Conservation (phyloP, 305 asterid genomes). For the Solanum hybrid region DNA sequence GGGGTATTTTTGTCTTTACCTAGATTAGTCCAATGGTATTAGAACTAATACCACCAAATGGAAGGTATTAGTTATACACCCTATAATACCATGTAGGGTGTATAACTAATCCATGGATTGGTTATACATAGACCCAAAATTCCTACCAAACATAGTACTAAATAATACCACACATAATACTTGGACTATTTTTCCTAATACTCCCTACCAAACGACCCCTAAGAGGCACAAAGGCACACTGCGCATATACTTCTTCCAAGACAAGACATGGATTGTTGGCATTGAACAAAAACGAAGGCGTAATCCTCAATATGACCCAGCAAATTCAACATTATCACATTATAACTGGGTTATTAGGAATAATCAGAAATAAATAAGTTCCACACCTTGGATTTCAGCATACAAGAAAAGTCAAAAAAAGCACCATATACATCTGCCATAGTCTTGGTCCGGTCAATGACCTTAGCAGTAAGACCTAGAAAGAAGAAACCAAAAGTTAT, state of each 20-base stretch:
- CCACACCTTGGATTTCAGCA: slow-evolving; percentile 77
- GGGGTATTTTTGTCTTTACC: no score
- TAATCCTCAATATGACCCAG: neutral
- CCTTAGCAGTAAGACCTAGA: slow-evolving; percentile 82
- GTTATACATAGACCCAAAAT: no score
- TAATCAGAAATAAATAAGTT: slow-evolving; percentile 3
- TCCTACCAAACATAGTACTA: no score
- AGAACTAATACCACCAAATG: no score
- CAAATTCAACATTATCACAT: neutral
- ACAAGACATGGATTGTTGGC: neutral
- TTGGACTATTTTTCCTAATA: no score
- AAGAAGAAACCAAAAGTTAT: slow-evolving; percentile 5
- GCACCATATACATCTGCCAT: slow-evolving; percentile 77
- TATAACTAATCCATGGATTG: no score
- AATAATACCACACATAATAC: no score
- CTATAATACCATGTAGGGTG: no score
- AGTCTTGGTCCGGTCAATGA: slow-evolving; percentile 60
- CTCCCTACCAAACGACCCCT: no score
- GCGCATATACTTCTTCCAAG: neutral
- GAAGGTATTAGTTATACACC: no score
- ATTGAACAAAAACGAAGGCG: neutral
- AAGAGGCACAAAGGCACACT: neutral
- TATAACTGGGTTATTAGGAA: neutral
- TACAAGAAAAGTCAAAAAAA: slow-evolving; percentile 68
- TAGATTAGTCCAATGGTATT: no score